Evolutionary conservation across 305 asterid genomes (phyloP).

Genomic region (Fraxinus sp.): DNA sequence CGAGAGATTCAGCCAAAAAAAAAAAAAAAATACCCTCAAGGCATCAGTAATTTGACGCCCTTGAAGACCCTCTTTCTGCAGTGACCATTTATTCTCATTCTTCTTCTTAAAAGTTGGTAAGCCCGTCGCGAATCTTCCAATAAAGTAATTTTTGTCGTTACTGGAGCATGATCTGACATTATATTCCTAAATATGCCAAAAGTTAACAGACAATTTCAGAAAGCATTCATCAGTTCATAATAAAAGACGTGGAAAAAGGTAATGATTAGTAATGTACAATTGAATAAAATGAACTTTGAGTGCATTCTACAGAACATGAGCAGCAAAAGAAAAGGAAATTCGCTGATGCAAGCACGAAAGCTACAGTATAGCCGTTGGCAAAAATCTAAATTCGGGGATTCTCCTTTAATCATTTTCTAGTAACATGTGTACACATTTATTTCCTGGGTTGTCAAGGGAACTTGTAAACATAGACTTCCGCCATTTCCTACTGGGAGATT

Average conservation of each 20-base stretch:
- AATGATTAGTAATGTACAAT: background rate
- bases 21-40: constrained; percentile 38
- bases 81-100: constrained; percentile 44
- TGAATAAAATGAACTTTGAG: background rate
- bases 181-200: constrained; percentile 4
- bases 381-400: constrained; percentile 4
- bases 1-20: background rate
- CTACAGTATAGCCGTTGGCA: background rate
- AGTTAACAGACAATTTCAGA: background rate
- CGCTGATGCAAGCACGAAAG: background rate
- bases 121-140: constrained; percentile 17
- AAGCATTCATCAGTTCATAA: background rate
- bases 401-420: constrained; percentile 5
- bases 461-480: constrained; percentile 11
- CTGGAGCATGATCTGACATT: constrained; percentile 8
- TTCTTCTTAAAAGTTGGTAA: constrained; percentile 48
- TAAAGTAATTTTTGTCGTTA: background rate
- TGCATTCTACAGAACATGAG: background rate
- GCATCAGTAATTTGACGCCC: constrained; percentile 54
- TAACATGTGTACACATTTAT: background rate
- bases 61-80: constrained; percentile 53
- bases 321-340: background rate
- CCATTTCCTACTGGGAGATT: background rate
- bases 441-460: background rate
- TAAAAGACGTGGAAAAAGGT: background rate